phyloP scores from a whole-genome alignment of 352 stramenopile genomes.

The Aphanomyces stellatus region DNA sequence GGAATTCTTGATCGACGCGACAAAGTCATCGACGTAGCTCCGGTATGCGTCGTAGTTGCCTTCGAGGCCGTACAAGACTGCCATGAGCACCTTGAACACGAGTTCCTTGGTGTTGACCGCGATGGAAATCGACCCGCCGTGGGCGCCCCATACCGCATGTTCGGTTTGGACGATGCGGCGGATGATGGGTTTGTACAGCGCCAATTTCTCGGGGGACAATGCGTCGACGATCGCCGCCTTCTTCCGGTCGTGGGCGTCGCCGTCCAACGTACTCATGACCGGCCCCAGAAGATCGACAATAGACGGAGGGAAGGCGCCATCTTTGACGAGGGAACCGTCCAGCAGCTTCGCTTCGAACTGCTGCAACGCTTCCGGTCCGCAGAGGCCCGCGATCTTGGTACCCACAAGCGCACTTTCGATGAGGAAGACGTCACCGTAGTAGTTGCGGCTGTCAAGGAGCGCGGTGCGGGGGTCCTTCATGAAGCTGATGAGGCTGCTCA shows the following conservation, averaged over 20 bases:
- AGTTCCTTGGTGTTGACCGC: not conserved
- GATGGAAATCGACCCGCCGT: slow-evolving; percentile 12
- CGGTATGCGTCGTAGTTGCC: not conserved
- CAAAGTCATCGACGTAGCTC: not conserved
- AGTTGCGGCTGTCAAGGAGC: not conserved
- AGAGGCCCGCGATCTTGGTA: slow-evolving; percentile 6
- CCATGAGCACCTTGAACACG: slow-evolving; percentile 13
- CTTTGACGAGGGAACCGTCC: not conserved
- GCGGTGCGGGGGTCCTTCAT: slow-evolving; percentile 1
- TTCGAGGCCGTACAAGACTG: slow-evolving; percentile 9
- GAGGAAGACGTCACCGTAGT: slow-evolving; percentile 10
- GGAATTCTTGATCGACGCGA: not conserved
- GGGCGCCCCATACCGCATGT: slow-evolving; percentile 4
- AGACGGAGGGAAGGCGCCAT: not conserved
- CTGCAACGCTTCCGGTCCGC: not conserved
- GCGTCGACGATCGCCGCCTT: not conserved
- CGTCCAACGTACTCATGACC: slow-evolving; percentile 11
- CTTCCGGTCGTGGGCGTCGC: not conserved
- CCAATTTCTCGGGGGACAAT: not conserved
- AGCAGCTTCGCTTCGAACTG: not conserved
- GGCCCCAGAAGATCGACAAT: slow-evolving; percentile 8
- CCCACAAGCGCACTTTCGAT: slow-evolving; percentile 7
- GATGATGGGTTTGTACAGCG: slow-evolving; percentile 8
- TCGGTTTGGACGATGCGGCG: slow-evolving; percentile 3
- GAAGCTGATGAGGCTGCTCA: not conserved